Conservation (phyloP, 352 stramenopile genomes). For the Saprolegnia diclina region DNA sequence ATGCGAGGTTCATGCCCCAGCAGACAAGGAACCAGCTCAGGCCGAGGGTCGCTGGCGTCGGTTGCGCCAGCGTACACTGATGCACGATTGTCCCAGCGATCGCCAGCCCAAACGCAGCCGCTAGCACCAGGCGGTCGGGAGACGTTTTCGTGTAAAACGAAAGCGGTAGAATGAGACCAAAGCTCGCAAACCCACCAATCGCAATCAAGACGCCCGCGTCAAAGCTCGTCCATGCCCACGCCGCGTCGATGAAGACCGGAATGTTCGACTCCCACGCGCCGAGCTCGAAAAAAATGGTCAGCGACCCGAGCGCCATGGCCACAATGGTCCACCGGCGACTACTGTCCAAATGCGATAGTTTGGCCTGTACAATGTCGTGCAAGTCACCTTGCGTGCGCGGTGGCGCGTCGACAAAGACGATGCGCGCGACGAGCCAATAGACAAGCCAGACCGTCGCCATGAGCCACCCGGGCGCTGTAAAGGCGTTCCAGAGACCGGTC, state of each 20-base stretch:
- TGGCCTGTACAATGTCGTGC: not conserved
- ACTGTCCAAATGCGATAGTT: not conserved
- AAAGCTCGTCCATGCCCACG: not conserved
- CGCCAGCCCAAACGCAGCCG: not conserved
- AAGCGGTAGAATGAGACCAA: not conserved
- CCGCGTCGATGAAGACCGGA: not conserved
- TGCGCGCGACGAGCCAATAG: not conserved
- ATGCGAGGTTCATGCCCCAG: not conserved
- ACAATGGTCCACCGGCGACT: not conserved
- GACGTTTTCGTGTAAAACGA: not conserved
- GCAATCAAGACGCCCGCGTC: not conserved
- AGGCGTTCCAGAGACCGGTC: not conserved
- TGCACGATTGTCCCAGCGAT: not conserved
- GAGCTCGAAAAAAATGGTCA: not conserved
- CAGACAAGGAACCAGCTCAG: not conserved
- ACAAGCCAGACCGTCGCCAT: not conserved
- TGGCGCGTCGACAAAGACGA: not conserved
- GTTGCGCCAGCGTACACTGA: not conserved
- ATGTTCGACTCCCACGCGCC: not conserved
- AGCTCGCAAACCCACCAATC: not conserved
- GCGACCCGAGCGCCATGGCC: not conserved
- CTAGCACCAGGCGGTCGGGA: not conserved
- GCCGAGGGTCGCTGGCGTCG: not conserved
- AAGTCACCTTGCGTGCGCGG: not conserved
- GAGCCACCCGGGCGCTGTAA: not conserved